Evolutionary conservation across 345 rosid species (phyloP).

Genomic region (Boechera retrofracta): DNA sequence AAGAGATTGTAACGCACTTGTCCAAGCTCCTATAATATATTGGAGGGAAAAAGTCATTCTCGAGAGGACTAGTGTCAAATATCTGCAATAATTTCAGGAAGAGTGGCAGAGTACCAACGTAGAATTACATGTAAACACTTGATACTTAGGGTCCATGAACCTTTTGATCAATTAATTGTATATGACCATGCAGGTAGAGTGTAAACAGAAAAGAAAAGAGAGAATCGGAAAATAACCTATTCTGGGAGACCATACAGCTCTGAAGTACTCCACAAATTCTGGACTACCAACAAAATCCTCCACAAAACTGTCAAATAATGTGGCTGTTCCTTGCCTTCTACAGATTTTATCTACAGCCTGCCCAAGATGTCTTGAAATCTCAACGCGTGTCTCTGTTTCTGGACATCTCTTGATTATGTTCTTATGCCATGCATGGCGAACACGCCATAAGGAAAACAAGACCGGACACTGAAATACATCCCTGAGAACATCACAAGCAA

Average conservation of each 20-base stretch:
- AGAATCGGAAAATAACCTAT: conserved; percentile 55
- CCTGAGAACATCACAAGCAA: conserved; percentile 55
- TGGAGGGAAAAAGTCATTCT: conserved; percentile 10
- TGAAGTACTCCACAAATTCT: conserved; percentile 83
- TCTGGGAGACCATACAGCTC: conserved; percentile 83
- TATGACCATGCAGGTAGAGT: not conserved
- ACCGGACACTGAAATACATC: conserved; percentile 94
- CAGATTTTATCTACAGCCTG: conserved; percentile 66
- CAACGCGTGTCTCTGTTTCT: conserved; percentile 60
- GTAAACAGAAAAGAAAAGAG: conserved; percentile 6
- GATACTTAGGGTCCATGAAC: conserved; percentile 10
- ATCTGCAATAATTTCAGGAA: not conserved
- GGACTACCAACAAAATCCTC: conserved; percentile 65
- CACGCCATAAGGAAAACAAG: conserved; percentile 83
- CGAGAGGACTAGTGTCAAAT: conserved; percentile 20
- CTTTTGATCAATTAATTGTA: not conserved
- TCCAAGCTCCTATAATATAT: conserved; percentile 67
- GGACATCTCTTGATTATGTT: conserved; percentile 80
- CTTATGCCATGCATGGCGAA: conserved; percentile 89
- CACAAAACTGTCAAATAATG: conserved; percentile 60
- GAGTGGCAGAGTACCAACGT: not conserved
- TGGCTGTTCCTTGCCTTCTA: conserved; percentile 58
- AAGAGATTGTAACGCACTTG: conserved; percentile 58
- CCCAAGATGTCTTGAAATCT: conserved; percentile 70
- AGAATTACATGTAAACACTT: not conserved